Percentiles rank a stretch among this genome's conserved stretches.
These are phyloP conservation scores for Eutrema japonicum DNA, from an alignment of 345 rosid genomes.

Conservation along the genomic window DNA sequence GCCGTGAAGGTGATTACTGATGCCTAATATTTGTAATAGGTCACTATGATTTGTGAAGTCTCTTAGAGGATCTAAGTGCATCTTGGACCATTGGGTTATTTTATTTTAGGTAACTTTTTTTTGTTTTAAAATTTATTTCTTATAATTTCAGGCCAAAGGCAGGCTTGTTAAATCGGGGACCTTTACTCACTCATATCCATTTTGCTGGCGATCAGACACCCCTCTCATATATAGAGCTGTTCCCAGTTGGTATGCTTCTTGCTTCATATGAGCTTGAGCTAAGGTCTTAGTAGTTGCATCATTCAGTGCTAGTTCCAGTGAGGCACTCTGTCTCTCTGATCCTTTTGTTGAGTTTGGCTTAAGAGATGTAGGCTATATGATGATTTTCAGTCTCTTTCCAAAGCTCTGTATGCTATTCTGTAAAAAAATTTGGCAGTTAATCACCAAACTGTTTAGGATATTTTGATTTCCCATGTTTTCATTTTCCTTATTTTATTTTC, in stretches of 20 bases:
- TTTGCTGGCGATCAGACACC: conserved; percentile 94
- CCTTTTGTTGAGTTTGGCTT: conserved; percentile 7
- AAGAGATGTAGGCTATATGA: conserved; percentile 2
- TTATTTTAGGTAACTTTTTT: not conserved
- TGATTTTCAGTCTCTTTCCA: not conserved
- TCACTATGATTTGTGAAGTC: not conserved
- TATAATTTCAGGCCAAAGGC: conserved; percentile 73
- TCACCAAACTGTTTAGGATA: conserved; percentile 8
- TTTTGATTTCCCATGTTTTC: conserved; percentile 23
- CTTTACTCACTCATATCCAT: conserved; percentile 81
- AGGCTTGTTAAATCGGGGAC: conserved; percentile 91
- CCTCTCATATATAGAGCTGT: conserved; percentile 98
- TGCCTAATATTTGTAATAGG: conserved; percentile 10
- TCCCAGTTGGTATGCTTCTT: conserved; percentile 80
- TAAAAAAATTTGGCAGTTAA: not conserved
- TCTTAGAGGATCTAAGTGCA: conserved; percentile 25
- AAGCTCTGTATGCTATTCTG: conserved; percentile 12
- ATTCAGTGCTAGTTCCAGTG: conserved; percentile 25
- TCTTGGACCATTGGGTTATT: conserved; percentile 7
- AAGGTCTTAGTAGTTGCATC: conserved; percentile 24
- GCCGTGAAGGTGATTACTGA: conserved; percentile 69
- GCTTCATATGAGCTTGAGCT: conserved; percentile 24
- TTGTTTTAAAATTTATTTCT: not conserved
- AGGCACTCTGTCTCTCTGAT: conserved; percentile 10
- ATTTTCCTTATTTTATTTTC: conserved; percentile 7